Conservation (phyloP, 2,329 filamentous ascomycete genomes). For the Purpureocillium lavendulum region DNA sequence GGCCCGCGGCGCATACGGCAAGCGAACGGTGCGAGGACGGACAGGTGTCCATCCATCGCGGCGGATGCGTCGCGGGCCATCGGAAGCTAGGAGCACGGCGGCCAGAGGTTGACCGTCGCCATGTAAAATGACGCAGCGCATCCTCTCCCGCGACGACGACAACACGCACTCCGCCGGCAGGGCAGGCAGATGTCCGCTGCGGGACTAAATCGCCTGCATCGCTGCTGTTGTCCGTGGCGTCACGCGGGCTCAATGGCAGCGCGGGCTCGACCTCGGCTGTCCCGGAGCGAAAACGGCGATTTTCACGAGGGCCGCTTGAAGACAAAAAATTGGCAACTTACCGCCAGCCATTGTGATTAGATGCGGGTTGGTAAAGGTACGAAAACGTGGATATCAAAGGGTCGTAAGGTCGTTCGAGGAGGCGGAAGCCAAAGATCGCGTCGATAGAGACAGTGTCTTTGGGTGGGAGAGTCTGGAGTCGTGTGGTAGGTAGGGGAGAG, state of each 20-base stretch:
- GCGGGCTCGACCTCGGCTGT: background rate
- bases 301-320: no score
- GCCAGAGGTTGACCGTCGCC: no score
- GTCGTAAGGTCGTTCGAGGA: conserved; percentile 8
- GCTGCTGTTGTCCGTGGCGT: conserved; percentile 1
- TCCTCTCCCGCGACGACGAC: no score
- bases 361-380: conserved; percentile 7
- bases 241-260: conserved; percentile 12
- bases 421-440: conserved; percentile 3
- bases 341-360: conserved; percentile 35
- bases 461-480: background rate
- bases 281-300: background rate
- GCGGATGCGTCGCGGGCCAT: no score
- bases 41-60: no score
- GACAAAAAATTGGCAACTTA: conserved; percentile 21
- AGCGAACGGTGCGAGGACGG: no score
- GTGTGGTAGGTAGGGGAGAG: conserved; percentile 9
- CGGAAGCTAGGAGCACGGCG: no score
- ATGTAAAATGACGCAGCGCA: no score
- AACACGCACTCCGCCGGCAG: no score
- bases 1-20: no score
- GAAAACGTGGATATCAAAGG: conserved; percentile 6
- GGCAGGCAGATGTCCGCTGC: background rate
- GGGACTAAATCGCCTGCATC: background rate
- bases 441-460: conserved; percentile 3